Evolutionary conservation across 208 protist genomes (phyloP), one percentile per base, ranked within the genome.

Genomic region (Wallacemonas sp.): DNA sequence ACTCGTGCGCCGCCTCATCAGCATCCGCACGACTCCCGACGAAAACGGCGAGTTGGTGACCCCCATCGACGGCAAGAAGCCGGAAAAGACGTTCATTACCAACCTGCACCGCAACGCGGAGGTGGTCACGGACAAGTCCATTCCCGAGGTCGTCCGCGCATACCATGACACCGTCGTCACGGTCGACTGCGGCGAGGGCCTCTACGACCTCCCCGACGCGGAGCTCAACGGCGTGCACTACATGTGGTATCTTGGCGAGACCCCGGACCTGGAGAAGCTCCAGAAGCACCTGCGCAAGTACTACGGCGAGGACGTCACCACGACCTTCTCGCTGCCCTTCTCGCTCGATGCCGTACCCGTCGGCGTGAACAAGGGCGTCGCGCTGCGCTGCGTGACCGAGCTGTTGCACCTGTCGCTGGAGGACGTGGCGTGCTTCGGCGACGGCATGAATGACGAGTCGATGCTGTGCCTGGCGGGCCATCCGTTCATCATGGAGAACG

Each of bases 401-500:
- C 42, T 74, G 26, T 57, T 72, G 33, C 36, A 52, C 12, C 18
- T 75, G 2, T 14, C 31, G 0, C 32, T 69, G 10, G 29, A 29
- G 4, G 48, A 74, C 20, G 61, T 68, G 25, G 73, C 62, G n/a
- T 68, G 55, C n/a, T 79, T 82, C 32, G 72, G 77, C n/a, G 72
- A 77, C 57, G 77, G 65, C 12, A 70, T 67, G 63, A 82, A 82
- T 54, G 72, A 79, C 28, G 68, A 70, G 52, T 28, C 62, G 32
- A 79, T 79, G 74, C 41, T 79, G 28, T 8, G 41, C 31, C 16
- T 65, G 0, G 66, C 55, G 2, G 74, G 70, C 8, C 57, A 71
- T 20, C 48, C 57, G 0, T 79, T 68, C 42, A 28, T 79, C 33
- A 79, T 79, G 74, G 3, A 7, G 1, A 79, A 79, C 23, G 74